Base-by-base conservation (phyloP, 129 eudicot genomes). In the Flaveria linearis region DNA sequence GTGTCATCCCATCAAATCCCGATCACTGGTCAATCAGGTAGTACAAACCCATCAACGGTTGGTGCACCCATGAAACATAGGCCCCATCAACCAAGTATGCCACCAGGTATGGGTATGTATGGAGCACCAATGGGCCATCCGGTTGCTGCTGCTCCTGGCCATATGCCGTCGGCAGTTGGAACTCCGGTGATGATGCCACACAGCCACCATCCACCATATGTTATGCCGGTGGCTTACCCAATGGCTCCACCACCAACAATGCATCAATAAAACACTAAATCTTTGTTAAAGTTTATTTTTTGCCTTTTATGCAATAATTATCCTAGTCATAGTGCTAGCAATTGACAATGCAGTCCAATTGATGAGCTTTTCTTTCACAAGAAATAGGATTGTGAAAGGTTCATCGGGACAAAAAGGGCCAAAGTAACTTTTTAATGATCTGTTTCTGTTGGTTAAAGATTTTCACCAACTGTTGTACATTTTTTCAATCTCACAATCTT, bases 101-200 rank as follows among this genome's bases (percentile, higher is more conserved):
- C 87, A 8, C 89, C 89, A 25, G 92, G 92, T 12, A 52, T 90
- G 80, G 96, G 89, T 30, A 88, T 92, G 89, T 92, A 90, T 28
- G 96, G 98, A 6, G 93, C 96, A 11, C 96, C 96, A 0, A 71
- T 92, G 82, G 98, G 98, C 28, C 98, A 93, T 60, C 96, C 91
- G 10, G 91, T 90, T 13, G 88, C 87, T 1, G 85, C 89, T 10
- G 85, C 83, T 49, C 89, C 97, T 0, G 93, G 88, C 14, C 96
- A 89, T 72, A 81, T 89, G 84, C 92, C 92, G 5, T 89, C 98
- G 0, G 98, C 98, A 7, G 98, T 92, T 50, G 98, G 98, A 33
- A 93, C 96, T 46, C 98, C 98, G 2, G 94, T 93, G 52, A 93
- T 92, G 96, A 85, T 93, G 56, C 84, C 98, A 5, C 94, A 83